Evolutionary conservation across 306 rosid species (phyloP).

Genomic region (Arachis stenosperma): DNA sequence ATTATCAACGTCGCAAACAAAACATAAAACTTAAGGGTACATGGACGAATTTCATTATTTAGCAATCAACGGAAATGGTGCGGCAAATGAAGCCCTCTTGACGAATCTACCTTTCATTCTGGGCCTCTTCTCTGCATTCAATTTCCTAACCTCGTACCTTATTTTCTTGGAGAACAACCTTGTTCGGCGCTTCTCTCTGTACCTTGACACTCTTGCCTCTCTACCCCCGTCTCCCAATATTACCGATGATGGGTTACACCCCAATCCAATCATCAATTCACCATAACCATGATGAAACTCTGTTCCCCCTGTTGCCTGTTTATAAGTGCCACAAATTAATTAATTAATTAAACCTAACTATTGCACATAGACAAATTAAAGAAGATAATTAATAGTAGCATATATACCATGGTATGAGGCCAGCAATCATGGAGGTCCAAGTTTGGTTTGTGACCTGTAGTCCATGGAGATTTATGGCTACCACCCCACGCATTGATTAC

Average conservation of each 20-base stretch:
- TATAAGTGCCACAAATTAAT: background rate
- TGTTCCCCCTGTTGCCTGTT: conserved; percentile 49
- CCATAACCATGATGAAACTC: conserved; percentile 43
- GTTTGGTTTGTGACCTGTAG: conserved; percentile 63
- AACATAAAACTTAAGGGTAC: conserved; percentile 20
- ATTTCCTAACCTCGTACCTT: conserved; percentile 91
- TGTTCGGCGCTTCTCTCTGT: conserved; percentile 85
- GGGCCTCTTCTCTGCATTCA: conserved; percentile 97
- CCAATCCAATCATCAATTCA: conserved; percentile 49
- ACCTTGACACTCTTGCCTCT: conserved; percentile 89
- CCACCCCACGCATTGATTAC: conserved; percentile 76
- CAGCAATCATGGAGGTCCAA: conserved; percentile 57
- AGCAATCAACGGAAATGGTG: conserved; percentile 50
- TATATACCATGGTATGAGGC: conserved; percentile 61
- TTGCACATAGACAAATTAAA: no score
- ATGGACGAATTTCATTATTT: conserved; percentile 29
- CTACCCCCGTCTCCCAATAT: conserved; percentile 66
- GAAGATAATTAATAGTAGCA: background rate
- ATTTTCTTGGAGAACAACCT: conserved; percentile 92
- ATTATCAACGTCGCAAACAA: no score
- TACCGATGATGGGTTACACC: conserved; percentile 27
- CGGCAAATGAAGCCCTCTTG: conserved; percentile 62
- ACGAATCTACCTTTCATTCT: conserved; percentile 98
- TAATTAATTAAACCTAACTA: no score
- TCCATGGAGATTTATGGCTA: conserved; percentile 76